These are phyloP conservation scores for Gracilariopsis chorda DNA, from an alignment of 23 red algal species.

Conservation along the genomic window DNA sequence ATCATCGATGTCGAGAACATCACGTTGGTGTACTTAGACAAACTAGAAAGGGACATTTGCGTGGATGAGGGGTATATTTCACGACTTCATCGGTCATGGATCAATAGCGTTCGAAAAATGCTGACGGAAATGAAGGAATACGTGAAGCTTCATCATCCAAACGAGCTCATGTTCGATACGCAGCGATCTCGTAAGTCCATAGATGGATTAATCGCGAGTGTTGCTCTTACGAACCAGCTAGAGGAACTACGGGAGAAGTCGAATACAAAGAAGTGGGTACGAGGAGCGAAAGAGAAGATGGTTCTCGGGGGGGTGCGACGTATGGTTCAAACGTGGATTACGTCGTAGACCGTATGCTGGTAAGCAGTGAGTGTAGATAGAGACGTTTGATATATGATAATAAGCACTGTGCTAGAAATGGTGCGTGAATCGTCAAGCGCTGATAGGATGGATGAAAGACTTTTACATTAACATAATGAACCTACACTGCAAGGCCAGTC, in stretches of 20 bases:
- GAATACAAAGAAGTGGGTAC: slow-evolving; percentile 24
- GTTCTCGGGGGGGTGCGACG: neutral
- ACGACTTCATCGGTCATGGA: slow-evolving; percentile 42
- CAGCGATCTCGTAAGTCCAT: slow-evolving; percentile 44
- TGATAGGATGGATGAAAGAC: neutral
- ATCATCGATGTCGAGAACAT: slow-evolving; percentile 71
- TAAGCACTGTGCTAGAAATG: no score
- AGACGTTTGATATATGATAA: no score
- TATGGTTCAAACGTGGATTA: neutral
- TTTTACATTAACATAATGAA: slow-evolving; percentile 24
- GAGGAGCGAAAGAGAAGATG: slow-evolving; percentile 13
- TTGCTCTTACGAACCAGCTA: slow-evolving; percentile 37
- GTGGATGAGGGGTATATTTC: slow-evolving; percentile 16
- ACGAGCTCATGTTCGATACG: slow-evolving; percentile 66
- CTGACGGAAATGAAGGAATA: slow-evolving; percentile 67
- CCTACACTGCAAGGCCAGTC: no score
- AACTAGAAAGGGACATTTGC: slow-evolving; percentile 23
- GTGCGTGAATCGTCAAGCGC: no score
- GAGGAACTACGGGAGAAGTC: slow-evolving; percentile 46
- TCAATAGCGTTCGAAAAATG: slow-evolving; percentile 66
- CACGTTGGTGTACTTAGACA: slow-evolving; percentile 39
- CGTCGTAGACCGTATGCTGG: no score
- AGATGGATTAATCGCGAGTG: slow-evolving; percentile 11
- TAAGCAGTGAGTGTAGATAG: no score
- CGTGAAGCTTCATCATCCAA: slow-evolving; percentile 71